Evolutionary conservation across 2,329 filamentous ascomycete species (phyloP), one percentile per base, ranked within the genome.

Genomic region (Acrocalymma vagum): DNA sequence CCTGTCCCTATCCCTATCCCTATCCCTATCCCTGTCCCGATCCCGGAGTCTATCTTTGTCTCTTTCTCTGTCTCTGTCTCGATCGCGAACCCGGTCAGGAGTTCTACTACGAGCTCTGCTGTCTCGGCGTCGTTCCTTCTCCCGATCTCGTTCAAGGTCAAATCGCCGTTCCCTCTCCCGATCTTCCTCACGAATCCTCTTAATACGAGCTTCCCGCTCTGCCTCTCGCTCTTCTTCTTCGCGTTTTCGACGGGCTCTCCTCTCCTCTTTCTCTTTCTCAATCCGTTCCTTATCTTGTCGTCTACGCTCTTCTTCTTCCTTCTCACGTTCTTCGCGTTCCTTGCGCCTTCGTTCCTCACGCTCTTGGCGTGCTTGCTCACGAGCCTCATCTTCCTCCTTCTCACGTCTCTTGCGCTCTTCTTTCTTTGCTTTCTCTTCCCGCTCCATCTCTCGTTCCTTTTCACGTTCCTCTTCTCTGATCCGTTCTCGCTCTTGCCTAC

Each of bases 401-500:
- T 78, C 74, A 51, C 74, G 75, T 23, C 78, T 72, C 37, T 74
- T 71, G 29, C 77, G 72, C 43, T 79, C 69, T 78, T 78, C 69
- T 81, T 83, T 65, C 85, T 81, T 59, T 81, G 84, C 39, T 30
- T 58, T 53, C 33, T 65, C 63, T 43, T 85, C 78, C 9, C 57
- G 54, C 38, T 83, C 81, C 45, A 72, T 72, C 38, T 82, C 80
- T 14, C 76, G 76, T 49, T 86, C 81, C 51, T 82, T 79, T 32
- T 82, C 81, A 14, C 76, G 74, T 44, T 85, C 81, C 54, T 82
- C 81, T 30, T 84, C 80, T 38, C 84, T 78, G 8, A 84, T 74
- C 22, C 78, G 78, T 47, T 85, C 82, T 9, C 87, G 81, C 38
- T 84, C 81, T 7, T 78, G 75, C 22, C 80, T 75, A 33, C 84